These are phyloP conservation scores for Cladobotryum protrusum DNA, from an alignment of 2,329 filamentous ascomycete species.

Conservation along the genomic window DNA sequence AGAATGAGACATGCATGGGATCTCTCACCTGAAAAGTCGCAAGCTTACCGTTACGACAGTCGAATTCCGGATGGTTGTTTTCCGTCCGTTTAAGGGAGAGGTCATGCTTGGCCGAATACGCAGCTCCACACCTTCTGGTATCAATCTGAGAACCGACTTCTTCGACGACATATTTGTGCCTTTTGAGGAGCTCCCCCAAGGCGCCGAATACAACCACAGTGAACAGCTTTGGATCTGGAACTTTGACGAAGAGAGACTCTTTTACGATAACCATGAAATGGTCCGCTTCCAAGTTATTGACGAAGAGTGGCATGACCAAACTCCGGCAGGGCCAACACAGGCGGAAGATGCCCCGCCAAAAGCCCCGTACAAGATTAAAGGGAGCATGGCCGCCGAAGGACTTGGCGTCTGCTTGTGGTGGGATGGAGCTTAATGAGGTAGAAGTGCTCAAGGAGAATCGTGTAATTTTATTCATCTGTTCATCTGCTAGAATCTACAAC, in stretches of 20 bases:
- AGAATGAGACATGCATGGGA: neutral
- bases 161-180: slow-evolving; percentile 89
- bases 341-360: slow-evolving; percentile 55
- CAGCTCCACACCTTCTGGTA: slow-evolving; percentile 63
- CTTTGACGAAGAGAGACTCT: slow-evolving; percentile 66
- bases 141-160: slow-evolving; percentile 79
- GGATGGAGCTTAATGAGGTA: slow-evolving; percentile 33
- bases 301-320: slow-evolving; percentile 88
- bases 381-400: slow-evolving; percentile 57
- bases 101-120: slow-evolving; percentile 82
- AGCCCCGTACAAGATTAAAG: slow-evolving; percentile 65
- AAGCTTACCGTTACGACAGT: slow-evolving; percentile 45
- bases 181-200: slow-evolving; percentile 65
- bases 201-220: slow-evolving; percentile 65
- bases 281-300: slow-evolving; percentile 80
- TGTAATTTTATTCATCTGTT: slow-evolving; percentile 19
- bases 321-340: slow-evolving; percentile 60
- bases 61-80: slow-evolving; percentile 88
- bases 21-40: neutral
- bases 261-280: slow-evolving; percentile 84
- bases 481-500: slow-evolving; percentile 26
- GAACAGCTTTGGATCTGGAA: slow-evolving; percentile 85
- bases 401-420: slow-evolving; percentile 61
- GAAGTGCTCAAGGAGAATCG: slow-evolving; percentile 8
- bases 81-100: slow-evolving; percentile 92